Conservation (phyloP, 2,329 filamentous ascomycete genomes). For the Aureobasidium sp. region DNA sequence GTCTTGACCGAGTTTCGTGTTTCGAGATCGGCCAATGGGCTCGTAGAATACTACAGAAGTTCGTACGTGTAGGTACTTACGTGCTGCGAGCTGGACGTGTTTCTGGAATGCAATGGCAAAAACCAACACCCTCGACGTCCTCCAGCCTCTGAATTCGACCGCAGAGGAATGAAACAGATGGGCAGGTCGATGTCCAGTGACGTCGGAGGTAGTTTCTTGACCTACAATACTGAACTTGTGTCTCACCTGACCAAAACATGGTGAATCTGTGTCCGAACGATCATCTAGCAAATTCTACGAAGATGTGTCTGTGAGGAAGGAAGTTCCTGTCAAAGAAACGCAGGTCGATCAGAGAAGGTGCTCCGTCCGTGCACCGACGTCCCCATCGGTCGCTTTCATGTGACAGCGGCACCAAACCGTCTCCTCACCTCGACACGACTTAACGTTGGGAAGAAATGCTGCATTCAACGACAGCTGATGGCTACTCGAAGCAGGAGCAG, state of each 20-base stretch:
- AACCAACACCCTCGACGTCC: not conserved
- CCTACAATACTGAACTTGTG: not conserved
- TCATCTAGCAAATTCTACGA: not conserved
- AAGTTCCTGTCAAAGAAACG: not conserved
- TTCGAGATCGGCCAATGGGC: not conserved
- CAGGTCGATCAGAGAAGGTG: not conserved
- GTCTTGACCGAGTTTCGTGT: slow-evolving; percentile 2
- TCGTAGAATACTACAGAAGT: not conserved
- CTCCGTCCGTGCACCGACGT: not conserved
- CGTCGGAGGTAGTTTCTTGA: not conserved
- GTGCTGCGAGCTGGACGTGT: not conserved
- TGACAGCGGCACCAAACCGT: slow-evolving; percentile 3
- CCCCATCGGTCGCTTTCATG: not conserved
- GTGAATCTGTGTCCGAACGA: not conserved
- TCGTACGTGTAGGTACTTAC: not conserved
- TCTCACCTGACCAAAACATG: not conserved
- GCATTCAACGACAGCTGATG: slow-evolving; percentile 11
- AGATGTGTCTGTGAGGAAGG: not conserved
- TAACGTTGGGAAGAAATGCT: slow-evolving; percentile 2
- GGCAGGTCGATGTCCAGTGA: not conserved
- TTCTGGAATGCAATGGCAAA: not conserved
- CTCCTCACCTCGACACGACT: not conserved
- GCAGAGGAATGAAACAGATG: not conserved
- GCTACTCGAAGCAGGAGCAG: slow-evolving; percentile 13
- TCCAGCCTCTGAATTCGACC: not conserved